Percentiles rank a stretch among this genome's conserved stretches.
Evolutionary conservation across 495 filamentous ascomycete genomes (phyloP).

Genomic region (Annulohypoxylon moriforme): DNA sequence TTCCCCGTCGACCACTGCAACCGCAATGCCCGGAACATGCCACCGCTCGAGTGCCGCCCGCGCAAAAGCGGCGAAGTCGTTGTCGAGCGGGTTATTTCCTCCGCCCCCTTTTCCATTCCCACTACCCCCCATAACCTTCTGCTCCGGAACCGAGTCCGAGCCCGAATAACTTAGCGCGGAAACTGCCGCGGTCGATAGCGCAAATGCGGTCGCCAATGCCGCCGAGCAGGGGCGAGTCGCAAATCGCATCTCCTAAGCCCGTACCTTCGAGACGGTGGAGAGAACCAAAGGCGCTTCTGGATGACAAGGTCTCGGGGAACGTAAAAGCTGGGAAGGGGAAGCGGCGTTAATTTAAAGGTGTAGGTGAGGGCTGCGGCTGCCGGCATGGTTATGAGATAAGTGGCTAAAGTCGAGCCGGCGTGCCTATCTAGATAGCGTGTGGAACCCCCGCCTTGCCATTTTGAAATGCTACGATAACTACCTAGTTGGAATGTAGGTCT

Average conservation of each 20-base stretch:
- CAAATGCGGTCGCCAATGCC: neutral
- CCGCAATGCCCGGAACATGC: slow-evolving; percentile 63
- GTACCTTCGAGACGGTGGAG: neutral
- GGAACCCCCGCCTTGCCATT: slow-evolving; percentile 1
- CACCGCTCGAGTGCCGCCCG: slow-evolving; percentile 55
- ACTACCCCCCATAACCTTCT: slow-evolving; percentile 36
- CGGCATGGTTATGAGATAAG: neutral
- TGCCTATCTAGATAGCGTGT: neutral
- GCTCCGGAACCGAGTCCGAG: neutral
- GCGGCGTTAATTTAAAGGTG: neutral
- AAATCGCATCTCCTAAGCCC: neutral
- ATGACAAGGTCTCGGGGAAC: neutral
- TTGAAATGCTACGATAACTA: neutral
- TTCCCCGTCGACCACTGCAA: slow-evolving; percentile 61
- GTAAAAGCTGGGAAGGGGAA: neutral
- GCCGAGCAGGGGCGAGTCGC: neutral
- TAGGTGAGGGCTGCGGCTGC: neutral
- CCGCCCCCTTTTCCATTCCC: slow-evolving; percentile 44
- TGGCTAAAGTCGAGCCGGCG: neutral
- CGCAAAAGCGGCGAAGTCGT: slow-evolving; percentile 55
- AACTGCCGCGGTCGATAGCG: slow-evolving; percentile 18
- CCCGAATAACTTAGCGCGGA: slow-evolving; percentile 29
- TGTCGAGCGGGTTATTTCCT: slow-evolving; percentile 49
- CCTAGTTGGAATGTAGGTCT: neutral
- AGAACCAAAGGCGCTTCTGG: neutral